Evolutionary conservation across 2,329 filamentous ascomycete genomes (phyloP).

Genomic region (Scorias spongiosa): DNA sequence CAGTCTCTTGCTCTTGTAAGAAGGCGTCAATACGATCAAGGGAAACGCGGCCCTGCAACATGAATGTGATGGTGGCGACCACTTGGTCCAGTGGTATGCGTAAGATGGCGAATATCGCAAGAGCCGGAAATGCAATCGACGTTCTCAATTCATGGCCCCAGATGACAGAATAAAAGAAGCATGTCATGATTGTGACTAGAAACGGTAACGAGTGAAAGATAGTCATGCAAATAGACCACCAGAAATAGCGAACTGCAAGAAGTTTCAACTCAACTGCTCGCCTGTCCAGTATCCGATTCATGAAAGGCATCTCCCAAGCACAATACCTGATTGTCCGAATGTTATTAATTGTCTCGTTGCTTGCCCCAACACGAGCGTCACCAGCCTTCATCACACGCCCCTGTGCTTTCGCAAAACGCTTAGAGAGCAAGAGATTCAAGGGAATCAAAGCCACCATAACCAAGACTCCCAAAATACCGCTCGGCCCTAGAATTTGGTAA

Average conservation of each 20-base stretch:
- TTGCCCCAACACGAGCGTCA: slow-evolving; percentile 82
- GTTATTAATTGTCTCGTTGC: slow-evolving; percentile 86
- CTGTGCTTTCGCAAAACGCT: slow-evolving; percentile 66
- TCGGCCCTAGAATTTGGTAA: slow-evolving; percentile 75
- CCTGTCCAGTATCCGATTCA: slow-evolving; percentile 71
- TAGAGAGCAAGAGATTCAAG: slow-evolving; percentile 71
- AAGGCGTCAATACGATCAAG: slow-evolving; percentile 89
- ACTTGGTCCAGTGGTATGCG: slow-evolving; percentile 81
- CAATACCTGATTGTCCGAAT: slow-evolving; percentile 98
- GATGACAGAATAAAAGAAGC: slow-evolving; percentile 74
- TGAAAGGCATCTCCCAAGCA: slow-evolving; percentile 83
- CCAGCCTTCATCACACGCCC: slow-evolving; percentile 80
- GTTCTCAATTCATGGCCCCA: slow-evolving; percentile 76
- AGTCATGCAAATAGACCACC: slow-evolving; percentile 78
- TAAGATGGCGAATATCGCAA: slow-evolving; percentile 82
- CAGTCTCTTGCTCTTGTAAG: slow-evolving; percentile 75
- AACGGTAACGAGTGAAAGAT: slow-evolving; percentile 90
- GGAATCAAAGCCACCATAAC: slow-evolving; percentile 77
- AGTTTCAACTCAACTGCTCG: slow-evolving; percentile 58
- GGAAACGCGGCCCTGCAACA: slow-evolving; percentile 87
- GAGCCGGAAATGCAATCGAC: slow-evolving; percentile 80
- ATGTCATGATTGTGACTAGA: slow-evolving; percentile 85
- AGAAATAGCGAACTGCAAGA: slow-evolving; percentile 61
- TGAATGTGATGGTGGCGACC: slow-evolving; percentile 91
- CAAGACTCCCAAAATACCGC: slow-evolving; percentile 75